phyloP scores from a whole-genome alignment of 148 eudicot species.

The Euryodendron excelsum region DNA sequence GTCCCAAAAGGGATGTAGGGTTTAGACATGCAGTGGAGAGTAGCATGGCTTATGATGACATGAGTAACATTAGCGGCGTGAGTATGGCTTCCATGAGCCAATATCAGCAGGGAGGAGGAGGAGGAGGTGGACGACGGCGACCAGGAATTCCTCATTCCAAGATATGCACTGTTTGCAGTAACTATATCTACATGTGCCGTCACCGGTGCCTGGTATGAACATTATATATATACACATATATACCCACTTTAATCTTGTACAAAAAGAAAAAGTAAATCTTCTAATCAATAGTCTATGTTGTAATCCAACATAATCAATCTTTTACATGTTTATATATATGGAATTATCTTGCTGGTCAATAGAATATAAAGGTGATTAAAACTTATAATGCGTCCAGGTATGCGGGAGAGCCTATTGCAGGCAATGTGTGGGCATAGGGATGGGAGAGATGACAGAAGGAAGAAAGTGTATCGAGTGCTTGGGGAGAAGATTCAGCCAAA shows the following conservation, averaged over 20 bases:
- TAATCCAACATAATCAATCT: too few species aligned
- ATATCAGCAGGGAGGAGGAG: conserved; percentile 12
- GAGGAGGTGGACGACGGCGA: conserved; percentile 31
- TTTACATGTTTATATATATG: too few species aligned
- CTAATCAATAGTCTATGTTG: too few species aligned
- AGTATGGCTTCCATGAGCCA: conserved; percentile 7
- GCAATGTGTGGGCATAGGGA: conserved; percentile 35
- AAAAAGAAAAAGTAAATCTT: too few species aligned
- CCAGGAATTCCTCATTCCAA: conserved; percentile 55
- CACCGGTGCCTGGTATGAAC: conserved; percentile 39
- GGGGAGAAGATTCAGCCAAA: conserved; percentile 49
- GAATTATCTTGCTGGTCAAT: background rate
- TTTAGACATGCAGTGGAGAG: conserved; percentile 10
- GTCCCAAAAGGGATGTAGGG: too few species aligned
- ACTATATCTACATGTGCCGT: conserved; percentile 35
- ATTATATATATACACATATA: too few species aligned
- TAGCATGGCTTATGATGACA: conserved; percentile 25
- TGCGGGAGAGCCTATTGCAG: conserved; percentile 52
- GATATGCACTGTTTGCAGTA: conserved; percentile 39
- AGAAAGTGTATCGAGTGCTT: conserved; percentile 45
- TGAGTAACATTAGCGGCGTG: too few species aligned
- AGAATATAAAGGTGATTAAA: too few species aligned
- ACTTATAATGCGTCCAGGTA: conserved; percentile 20
- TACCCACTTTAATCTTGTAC: too few species aligned
- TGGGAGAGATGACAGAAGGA: conserved; percentile 58